These are phyloP conservation scores for Penicillium fimorum DNA, from an alignment of 495 filamentous ascomycete species.

Conservation along the genomic window DNA sequence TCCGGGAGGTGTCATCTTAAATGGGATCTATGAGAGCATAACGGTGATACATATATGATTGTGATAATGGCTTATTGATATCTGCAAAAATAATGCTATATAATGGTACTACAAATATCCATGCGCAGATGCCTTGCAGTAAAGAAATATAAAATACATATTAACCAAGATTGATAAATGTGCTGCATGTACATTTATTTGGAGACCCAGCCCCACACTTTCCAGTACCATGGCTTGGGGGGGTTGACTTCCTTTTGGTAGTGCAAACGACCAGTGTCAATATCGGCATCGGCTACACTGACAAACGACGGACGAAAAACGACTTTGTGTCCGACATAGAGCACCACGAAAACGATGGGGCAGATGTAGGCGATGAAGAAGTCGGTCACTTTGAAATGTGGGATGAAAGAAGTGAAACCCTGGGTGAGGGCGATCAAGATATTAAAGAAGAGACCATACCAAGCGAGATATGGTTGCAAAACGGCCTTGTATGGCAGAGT, in stretches of 20 bases:
- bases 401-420: conserved; percentile 63
- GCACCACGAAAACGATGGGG: conserved; percentile 50
- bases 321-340: conserved; percentile 54
- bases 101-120: not conserved
- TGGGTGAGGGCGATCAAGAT: conserved; percentile 59
- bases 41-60: not conserved
- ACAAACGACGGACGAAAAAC: conserved; percentile 34
- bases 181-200: conserved; percentile 14
- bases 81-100: not conserved
- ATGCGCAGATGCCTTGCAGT: not conserved
- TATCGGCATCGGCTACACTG: conserved; percentile 35
- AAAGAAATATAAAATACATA: not conserved
- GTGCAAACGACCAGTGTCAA: conserved; percentile 39
- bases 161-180: not conserved
- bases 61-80: not conserved
- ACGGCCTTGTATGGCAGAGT: conserved; percentile 54
- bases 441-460: conserved; percentile 58
- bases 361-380: conserved; percentile 58
- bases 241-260: conserved; percentile 30
- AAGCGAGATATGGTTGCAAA: conserved; percentile 54
- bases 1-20: not conserved
- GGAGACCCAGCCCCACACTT: conserved; percentile 25
- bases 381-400: conserved; percentile 46
- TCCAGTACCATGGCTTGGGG: conserved; percentile 30
- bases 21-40: not conserved